A percentile compares a stretch with the other conserved stretches of the same genome.
Conservation (phyloP, 768 basidiomycete genomes). For the Butyriboletus loyo region DNA sequence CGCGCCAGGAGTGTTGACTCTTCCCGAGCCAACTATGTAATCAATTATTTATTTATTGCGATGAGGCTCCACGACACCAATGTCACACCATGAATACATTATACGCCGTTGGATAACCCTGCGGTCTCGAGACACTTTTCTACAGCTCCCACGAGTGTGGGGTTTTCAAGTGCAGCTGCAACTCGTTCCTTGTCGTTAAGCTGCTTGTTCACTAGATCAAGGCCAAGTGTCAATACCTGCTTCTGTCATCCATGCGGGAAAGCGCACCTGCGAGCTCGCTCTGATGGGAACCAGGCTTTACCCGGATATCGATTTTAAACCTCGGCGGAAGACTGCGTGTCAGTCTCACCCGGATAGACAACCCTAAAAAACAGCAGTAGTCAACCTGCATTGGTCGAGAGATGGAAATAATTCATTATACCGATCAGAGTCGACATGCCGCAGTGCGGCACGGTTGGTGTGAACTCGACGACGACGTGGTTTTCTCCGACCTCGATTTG, state of each 20-base stretch:
- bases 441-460: conserved; percentile 96
- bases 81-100: conserved; percentile 1
- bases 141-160: conserved; percentile 78
- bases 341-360: conserved; percentile 93
- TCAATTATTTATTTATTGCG: no score
- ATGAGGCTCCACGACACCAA: no score
- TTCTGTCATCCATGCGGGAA: not conserved
- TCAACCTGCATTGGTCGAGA: not conserved
- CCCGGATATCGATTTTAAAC: conserved; percentile 91
- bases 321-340: conserved; percentile 86
- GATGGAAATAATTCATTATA: conserved; percentile 23
- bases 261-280: conserved; percentile 82
- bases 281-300: conserved; percentile 95
- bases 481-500: conserved; percentile 71
- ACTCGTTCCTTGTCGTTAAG: conserved; percentile 99
- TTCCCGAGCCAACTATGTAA: no score
- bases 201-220: conserved; percentile 85
- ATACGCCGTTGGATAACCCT: not conserved
- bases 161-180: conserved; percentile 94
- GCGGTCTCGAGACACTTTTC: conserved; percentile 67
- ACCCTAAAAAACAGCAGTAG: conserved; percentile 39
- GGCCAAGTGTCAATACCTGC: not conserved
- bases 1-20: not conserved
- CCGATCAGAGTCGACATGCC: conserved; percentile 97
- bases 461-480: conserved; percentile 83